These are phyloP conservation scores for Talaromyces sp. DNA, from an alignment of 2,329 filamentous ascomycete species.

Conservation along the genomic window DNA sequence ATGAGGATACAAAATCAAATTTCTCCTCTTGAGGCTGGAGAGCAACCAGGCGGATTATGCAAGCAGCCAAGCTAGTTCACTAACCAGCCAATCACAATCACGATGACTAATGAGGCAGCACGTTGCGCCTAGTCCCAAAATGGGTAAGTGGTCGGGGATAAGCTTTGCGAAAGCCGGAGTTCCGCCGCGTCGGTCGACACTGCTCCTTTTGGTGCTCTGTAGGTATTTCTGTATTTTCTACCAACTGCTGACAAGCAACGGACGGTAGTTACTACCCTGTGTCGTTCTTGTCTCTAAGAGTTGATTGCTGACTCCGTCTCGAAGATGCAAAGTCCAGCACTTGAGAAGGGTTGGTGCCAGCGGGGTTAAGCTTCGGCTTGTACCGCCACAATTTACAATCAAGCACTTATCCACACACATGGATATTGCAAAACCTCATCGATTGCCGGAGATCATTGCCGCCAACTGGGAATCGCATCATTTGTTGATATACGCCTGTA, in stretches of 20 bases:
- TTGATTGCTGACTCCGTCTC: no score
- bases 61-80: neutral
- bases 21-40: neutral
- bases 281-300: no score
- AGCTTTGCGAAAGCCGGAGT: neutral
- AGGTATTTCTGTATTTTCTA: no score
- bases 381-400: neutral
- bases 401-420: neutral
- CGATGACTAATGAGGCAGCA: neutral
- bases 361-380: neutral
- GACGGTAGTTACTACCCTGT: no score
- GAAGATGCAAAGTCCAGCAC: neutral
- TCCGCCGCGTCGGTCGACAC: neutral
- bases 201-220: neutral
- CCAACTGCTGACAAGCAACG: no score
- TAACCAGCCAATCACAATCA: neutral
- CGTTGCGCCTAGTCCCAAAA: neutral
- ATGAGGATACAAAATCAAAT: neutral
- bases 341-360: neutral
- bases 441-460: neutral
- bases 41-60: constrained; percentile 1
- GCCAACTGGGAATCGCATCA: neutral
- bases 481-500: neutral
- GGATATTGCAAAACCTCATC: neutral
- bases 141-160: constrained; percentile 9